phyloP scores from a whole-genome alignment of 805 yeast species.

The Metschnikowia chrysomelidarum region DNA sequence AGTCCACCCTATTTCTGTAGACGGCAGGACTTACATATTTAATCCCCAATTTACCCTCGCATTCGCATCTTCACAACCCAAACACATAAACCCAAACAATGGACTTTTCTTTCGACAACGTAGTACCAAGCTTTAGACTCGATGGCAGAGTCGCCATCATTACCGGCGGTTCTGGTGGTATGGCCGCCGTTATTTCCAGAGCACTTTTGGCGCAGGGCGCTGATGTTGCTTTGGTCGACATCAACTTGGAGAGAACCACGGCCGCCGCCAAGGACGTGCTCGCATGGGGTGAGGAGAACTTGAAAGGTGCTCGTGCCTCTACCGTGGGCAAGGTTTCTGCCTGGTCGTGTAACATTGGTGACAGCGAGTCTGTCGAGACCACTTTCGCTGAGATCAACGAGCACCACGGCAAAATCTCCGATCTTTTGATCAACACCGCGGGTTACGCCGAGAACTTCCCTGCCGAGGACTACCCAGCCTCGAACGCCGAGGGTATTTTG shows the following conservation, averaged over 20 bases:
- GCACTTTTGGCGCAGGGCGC: constrained; percentile 77
- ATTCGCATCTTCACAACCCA: not conserved
- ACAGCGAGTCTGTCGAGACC: constrained; percentile 55
- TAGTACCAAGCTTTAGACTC: constrained; percentile 62
- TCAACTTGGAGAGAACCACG: constrained; percentile 57
- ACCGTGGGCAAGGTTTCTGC: constrained; percentile 48
- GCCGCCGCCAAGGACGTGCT: constrained; percentile 50
- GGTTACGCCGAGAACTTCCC: constrained; percentile 81
- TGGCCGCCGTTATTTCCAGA: constrained; percentile 61
- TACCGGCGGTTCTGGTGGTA: constrained; percentile 83
- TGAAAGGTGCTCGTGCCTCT: constrained; percentile 34
- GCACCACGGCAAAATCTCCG: constrained; percentile 60
- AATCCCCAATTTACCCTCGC: not conserved
- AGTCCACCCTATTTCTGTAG: not conserved
- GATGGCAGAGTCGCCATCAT: constrained; percentile 70
- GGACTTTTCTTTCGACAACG: constrained; percentile 40
- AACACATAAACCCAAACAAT: constrained; percentile 4
- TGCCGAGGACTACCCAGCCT: constrained; percentile 73
- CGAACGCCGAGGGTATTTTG: constrained; percentile 63
- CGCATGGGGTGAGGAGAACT: constrained; percentile 45
- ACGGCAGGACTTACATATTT: not conserved
- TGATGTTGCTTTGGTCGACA: constrained; percentile 68
- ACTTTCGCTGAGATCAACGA: constrained; percentile 52
- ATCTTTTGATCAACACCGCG: constrained; percentile 73
- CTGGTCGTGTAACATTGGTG: constrained; percentile 75